Evolutionary conservation across 2,329 filamentous ascomycete genomes (phyloP), one percentile per base, ranked within the genome.

Genomic region (Rhynchosporium graminicola): DNA sequence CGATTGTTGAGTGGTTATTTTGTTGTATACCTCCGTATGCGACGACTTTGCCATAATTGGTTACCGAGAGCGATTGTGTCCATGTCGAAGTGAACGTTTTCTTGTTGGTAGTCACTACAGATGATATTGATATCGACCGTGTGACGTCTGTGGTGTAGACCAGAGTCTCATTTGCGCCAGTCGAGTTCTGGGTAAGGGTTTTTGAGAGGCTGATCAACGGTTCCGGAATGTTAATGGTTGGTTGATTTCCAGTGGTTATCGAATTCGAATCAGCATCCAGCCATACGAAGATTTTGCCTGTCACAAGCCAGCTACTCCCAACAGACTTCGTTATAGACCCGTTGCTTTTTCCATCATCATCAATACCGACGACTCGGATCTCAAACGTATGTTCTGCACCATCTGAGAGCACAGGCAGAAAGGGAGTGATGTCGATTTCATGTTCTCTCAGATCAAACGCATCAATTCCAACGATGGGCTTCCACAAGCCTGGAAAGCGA

Each of bases 251-350:
- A 0, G 80, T 86, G 0, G 85, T 87, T 59, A 84, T 73, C 20
- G 79, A 80, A 8, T 74, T 76, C 6, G 74, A 72, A 2, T 76
- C 66, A 4, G 76, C 72, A 68, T 88, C 86, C 0, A 88, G 79
- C 85, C 90, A 95, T n/a, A 92, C 69, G 72, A 95, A 94, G 10
- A 94, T 79, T 74, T 93, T 95, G 45, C 89, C 91, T 0, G 87
- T 89, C 2, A 95, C 82, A 15, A 89, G 82, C 91, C 91, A 95
- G 70, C 85, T 85, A 59, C 80, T 82, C n/a, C 80, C 83, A 2
- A 89, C 84, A 0, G 80, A 80, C 28, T 81, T 74, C 0, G 82
- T 83, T 6, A 89, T 73, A 1, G 71, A 73, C 1, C 80, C 82
- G 26, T 72, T 75, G 7, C 79, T 80, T 12, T 76, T 73, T 1